phyloP scores from a whole-genome alignment of 2,329 filamentous ascomycete species.

The Penicillium crustosum region DNA sequence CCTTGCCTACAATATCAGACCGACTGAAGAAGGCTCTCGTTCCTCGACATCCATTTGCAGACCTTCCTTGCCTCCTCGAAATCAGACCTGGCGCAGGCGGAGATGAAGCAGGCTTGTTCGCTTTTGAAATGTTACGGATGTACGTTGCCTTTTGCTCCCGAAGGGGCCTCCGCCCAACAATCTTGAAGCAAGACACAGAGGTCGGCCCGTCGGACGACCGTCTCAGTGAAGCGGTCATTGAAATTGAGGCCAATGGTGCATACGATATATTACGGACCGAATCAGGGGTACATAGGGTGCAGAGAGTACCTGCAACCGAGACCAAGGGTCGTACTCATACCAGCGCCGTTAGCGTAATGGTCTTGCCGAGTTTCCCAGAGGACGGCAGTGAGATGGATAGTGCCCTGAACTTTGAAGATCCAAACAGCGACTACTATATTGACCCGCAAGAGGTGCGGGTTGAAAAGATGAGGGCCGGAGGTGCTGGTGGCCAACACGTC shows the following conservation, averaged over 20 bases:
- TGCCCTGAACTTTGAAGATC: conserved; percentile 70
- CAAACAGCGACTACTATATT: conserved; percentile 87
- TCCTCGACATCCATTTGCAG: conserved; percentile 84
- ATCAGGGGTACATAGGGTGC: conserved; percentile 91
- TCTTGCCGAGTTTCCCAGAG: conserved; percentile 76
- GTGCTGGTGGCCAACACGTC: conserved; percentile 94
- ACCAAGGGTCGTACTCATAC: conserved; percentile 90
- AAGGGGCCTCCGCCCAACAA: conserved; percentile 62
- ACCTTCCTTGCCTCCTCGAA: conserved; percentile 86
- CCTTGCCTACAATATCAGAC: conserved; percentile 63
- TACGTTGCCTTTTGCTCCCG: conserved; percentile 76
- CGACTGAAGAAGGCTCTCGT: conserved; percentile 75
- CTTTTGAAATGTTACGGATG: conserved; percentile 84
- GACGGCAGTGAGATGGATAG: conserved; percentile 51
- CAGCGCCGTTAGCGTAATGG: conserved; percentile 86
- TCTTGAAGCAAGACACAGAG: conserved; percentile 81
- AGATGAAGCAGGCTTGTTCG: conserved; percentile 86
- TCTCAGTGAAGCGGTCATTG: conserved; percentile 82
- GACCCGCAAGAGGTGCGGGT: conserved; percentile 76
- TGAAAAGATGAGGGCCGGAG: conserved; percentile 88
- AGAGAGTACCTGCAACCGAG: conserved; percentile 89
- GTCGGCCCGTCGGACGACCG: conserved; percentile 64
- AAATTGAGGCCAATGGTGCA: conserved; percentile 72
- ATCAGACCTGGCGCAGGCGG: conserved; percentile 90
- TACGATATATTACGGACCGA: conserved; percentile 83